Percentiles rank a stretch among this genome's conserved stretches.
These are phyloP conservation scores for Boletus pseudo-olivaceus DNA, from an alignment of 768 basidiomycete species.

Conservation along the genomic window DNA sequence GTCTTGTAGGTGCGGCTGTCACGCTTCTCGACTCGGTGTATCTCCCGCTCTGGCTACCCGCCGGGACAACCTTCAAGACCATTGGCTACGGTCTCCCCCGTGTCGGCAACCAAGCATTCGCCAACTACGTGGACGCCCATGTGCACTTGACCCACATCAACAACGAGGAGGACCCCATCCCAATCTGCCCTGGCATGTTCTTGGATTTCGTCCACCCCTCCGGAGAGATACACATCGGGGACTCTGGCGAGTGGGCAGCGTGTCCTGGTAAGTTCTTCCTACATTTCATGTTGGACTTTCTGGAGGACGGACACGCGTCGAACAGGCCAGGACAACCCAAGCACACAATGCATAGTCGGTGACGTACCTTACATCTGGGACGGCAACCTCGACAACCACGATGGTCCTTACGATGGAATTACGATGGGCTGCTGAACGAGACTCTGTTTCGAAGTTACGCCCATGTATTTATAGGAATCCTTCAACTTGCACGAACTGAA, in stretches of 20 bases:
- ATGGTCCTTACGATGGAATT: constrained; percentile 35
- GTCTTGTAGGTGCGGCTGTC: constrained; percentile 33
- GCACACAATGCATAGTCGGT: constrained; percentile 26
- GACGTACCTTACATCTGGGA: constrained; percentile 41
- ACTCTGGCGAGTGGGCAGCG: constrained; percentile 45
- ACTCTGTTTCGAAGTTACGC: too few species aligned
- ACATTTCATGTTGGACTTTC: not conserved
- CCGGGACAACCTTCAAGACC: constrained; percentile 30
- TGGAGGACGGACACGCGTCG: not conserved
- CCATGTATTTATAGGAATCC: not conserved
- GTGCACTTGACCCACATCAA: constrained; percentile 50
- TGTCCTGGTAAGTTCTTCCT: constrained; percentile 43
- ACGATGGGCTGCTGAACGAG: constrained; percentile 19
- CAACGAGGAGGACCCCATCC: constrained; percentile 44
- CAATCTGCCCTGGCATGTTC: constrained; percentile 33
- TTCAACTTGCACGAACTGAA: not conserved
- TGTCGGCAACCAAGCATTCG: constrained; percentile 58
- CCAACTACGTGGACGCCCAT: constrained; percentile 50
- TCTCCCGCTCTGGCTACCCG: constrained; percentile 36
- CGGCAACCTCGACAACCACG: constrained; percentile 42
- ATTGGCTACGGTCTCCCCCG: constrained; percentile 37
- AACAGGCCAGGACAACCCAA: constrained; percentile 57
- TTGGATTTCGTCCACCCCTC: constrained; percentile 39
- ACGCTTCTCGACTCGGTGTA: constrained; percentile 39
- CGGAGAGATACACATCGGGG: constrained; percentile 44